Evolutionary conservation across 2,329 filamentous ascomycete species (phyloP).

Genomic region (Mycosphaerella arachidis): DNA sequence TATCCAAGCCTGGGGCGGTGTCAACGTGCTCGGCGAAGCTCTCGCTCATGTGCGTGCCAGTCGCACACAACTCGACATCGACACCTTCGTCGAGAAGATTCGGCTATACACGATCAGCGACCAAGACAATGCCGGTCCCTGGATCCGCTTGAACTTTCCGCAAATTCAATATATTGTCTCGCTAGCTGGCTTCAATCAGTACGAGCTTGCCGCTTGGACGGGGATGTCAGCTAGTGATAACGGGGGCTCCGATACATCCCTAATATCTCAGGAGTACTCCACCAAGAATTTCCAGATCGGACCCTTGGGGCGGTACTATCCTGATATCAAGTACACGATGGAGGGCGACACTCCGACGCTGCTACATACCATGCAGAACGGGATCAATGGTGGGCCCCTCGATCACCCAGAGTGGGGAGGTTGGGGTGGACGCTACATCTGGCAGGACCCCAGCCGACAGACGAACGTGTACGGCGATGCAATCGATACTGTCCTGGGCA

Average conservation of each 20-base stretch:
- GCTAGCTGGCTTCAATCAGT: conserved; percentile 54
- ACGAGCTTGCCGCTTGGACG: conserved; percentile 52
- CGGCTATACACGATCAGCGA: conserved; percentile 56
- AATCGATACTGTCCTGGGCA: conserved; percentile 35
- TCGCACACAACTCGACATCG: conserved; percentile 30
- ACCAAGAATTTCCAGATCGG: conserved; percentile 52
- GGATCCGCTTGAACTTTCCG: conserved; percentile 53
- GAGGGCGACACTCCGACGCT: conserved; percentile 54
- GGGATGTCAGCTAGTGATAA: conserved; percentile 52
- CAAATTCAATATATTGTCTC: conserved; percentile 54
- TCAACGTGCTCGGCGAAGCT: conserved; percentile 49
- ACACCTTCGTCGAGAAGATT: conserved; percentile 39
- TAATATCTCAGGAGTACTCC: conserved; percentile 50
- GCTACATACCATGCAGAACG: conserved; percentile 48
- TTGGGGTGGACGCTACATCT: conserved; percentile 49
- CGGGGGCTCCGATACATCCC: conserved; percentile 46
- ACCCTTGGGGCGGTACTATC: conserved; percentile 39
- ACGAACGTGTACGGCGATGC: conserved; percentile 36
- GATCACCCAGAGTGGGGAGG: conserved; percentile 47
- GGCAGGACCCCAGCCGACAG: conserved; percentile 34
- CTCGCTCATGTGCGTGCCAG: conserved; percentile 37
- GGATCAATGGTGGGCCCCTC: conserved; percentile 38
- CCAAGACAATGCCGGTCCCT: conserved; percentile 55
- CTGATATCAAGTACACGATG: conserved; percentile 48
- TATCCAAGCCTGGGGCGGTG: conserved; percentile 48